Evolutionary conservation across 805 yeast species (phyloP).

Genomic region (Candida methanosorbosa): DNA sequence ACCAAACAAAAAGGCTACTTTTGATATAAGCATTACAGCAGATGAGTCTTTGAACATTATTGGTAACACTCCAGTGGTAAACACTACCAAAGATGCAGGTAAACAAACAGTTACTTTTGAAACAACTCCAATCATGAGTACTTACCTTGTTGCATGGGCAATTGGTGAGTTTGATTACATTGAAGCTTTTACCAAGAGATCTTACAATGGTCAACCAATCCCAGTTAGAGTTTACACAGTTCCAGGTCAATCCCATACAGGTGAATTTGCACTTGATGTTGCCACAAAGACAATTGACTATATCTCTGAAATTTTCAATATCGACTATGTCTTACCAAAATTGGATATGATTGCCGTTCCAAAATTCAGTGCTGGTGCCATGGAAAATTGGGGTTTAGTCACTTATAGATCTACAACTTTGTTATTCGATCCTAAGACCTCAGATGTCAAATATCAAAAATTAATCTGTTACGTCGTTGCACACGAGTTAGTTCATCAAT

Average conservation of each 20-base stretch:
- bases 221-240: conserved; percentile 49
- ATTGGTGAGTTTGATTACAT: conserved; percentile 48
- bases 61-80: conserved; percentile 38
- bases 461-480: conserved; percentile 78
- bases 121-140: conserved; percentile 44
- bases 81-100: background rate
- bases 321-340: conserved; percentile 72
- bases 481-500: conserved; percentile 89
- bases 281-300: conserved; percentile 47
- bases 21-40: conserved; percentile 34
- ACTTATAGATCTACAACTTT: conserved; percentile 57
- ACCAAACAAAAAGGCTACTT: conserved; percentile 48
- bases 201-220: conserved; percentile 35
- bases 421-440: conserved; percentile 37
- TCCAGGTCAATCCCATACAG: conserved; percentile 36
- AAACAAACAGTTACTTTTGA: conserved; percentile 29
- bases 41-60: conserved; percentile 31
- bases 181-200: conserved; percentile 33
- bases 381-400: conserved; percentile 88
- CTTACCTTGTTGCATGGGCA: conserved; percentile 51
- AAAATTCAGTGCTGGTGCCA: conserved; percentile 76
- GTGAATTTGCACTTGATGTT: conserved; percentile 37
- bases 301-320: conserved; percentile 39
- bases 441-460: conserved; percentile 47
- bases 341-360: conserved; percentile 77